Evolutionary conservation across 1,284 basidiomycete species (phyloP).

Genomic region (Apiotrichum mycotoxinovorans): DNA sequence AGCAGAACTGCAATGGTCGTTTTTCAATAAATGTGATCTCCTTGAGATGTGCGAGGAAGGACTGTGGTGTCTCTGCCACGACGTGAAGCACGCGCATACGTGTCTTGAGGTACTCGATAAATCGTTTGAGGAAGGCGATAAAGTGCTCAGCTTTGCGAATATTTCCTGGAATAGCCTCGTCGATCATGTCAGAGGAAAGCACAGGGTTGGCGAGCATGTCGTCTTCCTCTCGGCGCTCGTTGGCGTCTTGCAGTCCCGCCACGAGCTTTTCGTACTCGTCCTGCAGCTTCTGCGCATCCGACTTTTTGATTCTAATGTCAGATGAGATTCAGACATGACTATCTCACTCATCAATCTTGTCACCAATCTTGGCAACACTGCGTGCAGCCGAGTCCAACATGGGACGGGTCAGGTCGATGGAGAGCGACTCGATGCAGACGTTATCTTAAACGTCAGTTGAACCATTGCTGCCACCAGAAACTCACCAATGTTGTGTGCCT

Average conservation of each 20-base stretch:
- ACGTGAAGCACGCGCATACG: conserved; percentile 98
- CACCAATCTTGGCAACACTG: conserved; percentile 80
- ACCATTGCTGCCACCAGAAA: neutral
- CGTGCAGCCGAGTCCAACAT: conserved; percentile 94
- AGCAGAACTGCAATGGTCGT: conserved; percentile 94
- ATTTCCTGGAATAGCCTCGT: conserved; percentile 95
- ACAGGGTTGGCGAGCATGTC: conserved; percentile 92
- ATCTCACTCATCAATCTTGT: conserved; percentile 87
- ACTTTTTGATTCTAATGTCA: conserved; percentile 74
- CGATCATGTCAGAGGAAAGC: conserved; percentile 88
- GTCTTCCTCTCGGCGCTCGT: conserved; percentile 64
- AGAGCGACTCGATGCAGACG: conserved; percentile 97
- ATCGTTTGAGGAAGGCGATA: conserved; percentile 94
- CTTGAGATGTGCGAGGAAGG: conserved; percentile 96
- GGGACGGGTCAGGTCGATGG: conserved; percentile 95
- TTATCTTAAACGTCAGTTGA: conserved; percentile 62
- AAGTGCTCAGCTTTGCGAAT: conserved; percentile 99
- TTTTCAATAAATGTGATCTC: conserved; percentile 99
- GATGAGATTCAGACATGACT: neutral
- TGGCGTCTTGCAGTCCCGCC: conserved; percentile 81
- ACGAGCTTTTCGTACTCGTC: conserved; percentile 97
- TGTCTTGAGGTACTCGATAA: conserved; percentile 98
- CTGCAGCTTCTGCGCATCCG: conserved; percentile 89
- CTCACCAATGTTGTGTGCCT: conserved; percentile 97
- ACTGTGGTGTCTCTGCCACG: conserved; percentile 98